A percentile compares a stretch with the other conserved stretches of the same genome.
phyloP scores from a whole-genome alignment of 228 moss, liverwort and hornwort species.

The Sphagnum fallax region DNA sequence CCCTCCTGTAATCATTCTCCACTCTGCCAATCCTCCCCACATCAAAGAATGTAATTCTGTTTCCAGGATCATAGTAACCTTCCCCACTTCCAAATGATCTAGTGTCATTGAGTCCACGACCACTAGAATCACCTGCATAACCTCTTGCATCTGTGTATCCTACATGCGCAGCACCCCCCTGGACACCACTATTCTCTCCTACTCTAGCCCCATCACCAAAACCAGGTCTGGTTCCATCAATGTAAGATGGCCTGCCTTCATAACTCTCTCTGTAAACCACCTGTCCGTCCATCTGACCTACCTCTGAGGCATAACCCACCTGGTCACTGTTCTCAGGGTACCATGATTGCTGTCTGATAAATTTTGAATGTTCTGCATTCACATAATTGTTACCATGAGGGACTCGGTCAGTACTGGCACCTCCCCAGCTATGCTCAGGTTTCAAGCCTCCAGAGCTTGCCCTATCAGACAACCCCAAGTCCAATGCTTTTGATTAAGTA shows the following conservation, averaged over 20 bases:
- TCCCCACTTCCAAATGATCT: slow-evolving; percentile 25
- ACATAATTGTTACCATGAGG: no score
- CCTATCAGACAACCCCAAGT: slow-evolving; percentile 57
- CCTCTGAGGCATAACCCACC: slow-evolving; percentile 22
- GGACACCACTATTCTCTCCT: slow-evolving; percentile 27
- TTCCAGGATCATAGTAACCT: slow-evolving; percentile 53
- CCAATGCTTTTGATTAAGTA: slow-evolving; percentile 20
- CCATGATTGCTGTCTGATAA: no score
- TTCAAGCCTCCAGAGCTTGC: slow-evolving; percentile 72
- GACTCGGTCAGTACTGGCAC: slow-evolving; percentile 13
- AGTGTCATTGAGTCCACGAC: slow-evolving; percentile 54
- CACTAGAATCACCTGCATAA: slow-evolving; percentile 37
- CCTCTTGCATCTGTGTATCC: slow-evolving; percentile 47
- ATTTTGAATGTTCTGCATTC: no score
- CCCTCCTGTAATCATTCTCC: background rate
- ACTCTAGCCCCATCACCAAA: slow-evolving; percentile 36
- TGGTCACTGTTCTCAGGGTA: slow-evolving; percentile 8
- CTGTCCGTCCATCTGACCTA: slow-evolving; percentile 1
- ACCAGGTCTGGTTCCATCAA: slow-evolving; percentile 31
- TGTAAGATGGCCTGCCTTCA: background rate
- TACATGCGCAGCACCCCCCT: slow-evolving; percentile 28
- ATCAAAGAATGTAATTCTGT: slow-evolving; percentile 66
- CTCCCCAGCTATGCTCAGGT: slow-evolving; percentile 28
- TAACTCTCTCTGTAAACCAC: no score
- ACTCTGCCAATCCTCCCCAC: slow-evolving; percentile 41